Evolutionary conservation across 1,284 basidiomycete genomes (phyloP).

Genomic region (Pyrrhoderma noxium): DNA sequence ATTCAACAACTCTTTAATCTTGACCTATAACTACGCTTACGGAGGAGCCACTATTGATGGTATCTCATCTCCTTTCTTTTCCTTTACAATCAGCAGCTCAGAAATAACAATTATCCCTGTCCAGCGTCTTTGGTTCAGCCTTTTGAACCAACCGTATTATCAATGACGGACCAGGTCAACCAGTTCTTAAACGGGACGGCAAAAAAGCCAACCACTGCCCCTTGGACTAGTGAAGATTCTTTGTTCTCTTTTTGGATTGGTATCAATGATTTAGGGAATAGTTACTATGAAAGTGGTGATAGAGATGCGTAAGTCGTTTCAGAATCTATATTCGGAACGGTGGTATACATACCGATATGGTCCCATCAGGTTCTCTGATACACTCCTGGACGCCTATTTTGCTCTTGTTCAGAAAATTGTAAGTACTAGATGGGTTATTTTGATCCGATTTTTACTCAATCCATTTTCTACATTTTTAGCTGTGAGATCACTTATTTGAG

Average conservation of each 20-base stretch:
- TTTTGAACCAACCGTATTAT: conserved; percentile 41
- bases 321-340: background rate
- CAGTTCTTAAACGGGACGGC: conserved; percentile 39
- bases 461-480: too few species aligned
- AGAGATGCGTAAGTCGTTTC: conserved; percentile 37
- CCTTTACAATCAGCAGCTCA: background rate
- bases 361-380: conserved; percentile 38
- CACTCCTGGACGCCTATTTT: conserved; percentile 45
- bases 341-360: background rate
- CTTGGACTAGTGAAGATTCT: conserved; percentile 45
- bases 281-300: conserved; percentile 38
- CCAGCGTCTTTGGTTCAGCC: conserved; percentile 26
- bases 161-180: conserved; percentile 49
- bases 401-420: conserved; percentile 48
- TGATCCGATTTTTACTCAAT: background rate
- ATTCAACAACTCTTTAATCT: conserved; percentile 44
- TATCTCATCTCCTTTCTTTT: background rate
- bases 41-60: conserved; percentile 54
- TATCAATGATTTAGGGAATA: conserved; percentile 55
- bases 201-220: conserved; percentile 37
- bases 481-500: too few species aligned
- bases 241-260: conserved; percentile 57
- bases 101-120: background rate
- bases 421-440: conserved; percentile 21
- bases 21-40: conserved; percentile 56